phyloP scores from a whole-genome alignment of 306 rosid species.

The Trifolium pratense region DNA sequence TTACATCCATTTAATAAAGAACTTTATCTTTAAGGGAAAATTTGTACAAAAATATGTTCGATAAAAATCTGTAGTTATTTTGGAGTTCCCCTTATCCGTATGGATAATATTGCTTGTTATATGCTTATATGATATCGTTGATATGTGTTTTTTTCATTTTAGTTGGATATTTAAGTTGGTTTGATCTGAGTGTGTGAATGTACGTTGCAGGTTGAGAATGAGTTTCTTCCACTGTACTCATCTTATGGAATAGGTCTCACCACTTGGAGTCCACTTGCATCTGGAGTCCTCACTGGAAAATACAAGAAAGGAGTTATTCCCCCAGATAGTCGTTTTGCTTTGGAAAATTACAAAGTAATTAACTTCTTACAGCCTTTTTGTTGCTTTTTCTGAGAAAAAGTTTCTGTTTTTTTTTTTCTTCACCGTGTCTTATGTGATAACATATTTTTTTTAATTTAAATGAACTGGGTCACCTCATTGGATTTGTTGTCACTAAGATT shows the following conservation, averaged over 20 bases:
- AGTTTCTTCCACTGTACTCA: slow-evolving; percentile 81
- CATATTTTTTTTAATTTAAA: neutral
- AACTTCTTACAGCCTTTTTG: neutral
- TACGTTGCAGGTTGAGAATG: slow-evolving; percentile 74
- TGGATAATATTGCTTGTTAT: neutral
- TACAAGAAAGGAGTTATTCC: slow-evolving; percentile 86
- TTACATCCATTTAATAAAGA: too few relatives aligned
- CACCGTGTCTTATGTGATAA: neutral
- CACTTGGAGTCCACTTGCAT: slow-evolving; percentile 97
- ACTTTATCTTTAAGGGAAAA: neutral
- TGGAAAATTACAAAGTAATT: slow-evolving; percentile 90
- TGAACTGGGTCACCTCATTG: neutral
- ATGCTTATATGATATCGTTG: neutral
- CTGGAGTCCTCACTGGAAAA: slow-evolving; percentile 98
- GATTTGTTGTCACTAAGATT: too few relatives aligned
- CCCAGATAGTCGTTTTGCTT: slow-evolving; percentile 85
- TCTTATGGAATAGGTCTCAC: slow-evolving; percentile 84
- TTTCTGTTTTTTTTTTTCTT: neutral
- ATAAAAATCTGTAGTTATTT: neutral
- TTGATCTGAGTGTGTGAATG: slow-evolving; percentile 5
- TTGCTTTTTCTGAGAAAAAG: neutral
- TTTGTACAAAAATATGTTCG: neutral
- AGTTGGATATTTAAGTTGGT: neutral
- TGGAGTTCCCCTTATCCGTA: neutral
- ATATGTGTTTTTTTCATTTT: neutral